These are phyloP conservation scores for Nicotiana noctiflora DNA, from an alignment of 257 asterid genomes.

Conservation along the genomic window DNA sequence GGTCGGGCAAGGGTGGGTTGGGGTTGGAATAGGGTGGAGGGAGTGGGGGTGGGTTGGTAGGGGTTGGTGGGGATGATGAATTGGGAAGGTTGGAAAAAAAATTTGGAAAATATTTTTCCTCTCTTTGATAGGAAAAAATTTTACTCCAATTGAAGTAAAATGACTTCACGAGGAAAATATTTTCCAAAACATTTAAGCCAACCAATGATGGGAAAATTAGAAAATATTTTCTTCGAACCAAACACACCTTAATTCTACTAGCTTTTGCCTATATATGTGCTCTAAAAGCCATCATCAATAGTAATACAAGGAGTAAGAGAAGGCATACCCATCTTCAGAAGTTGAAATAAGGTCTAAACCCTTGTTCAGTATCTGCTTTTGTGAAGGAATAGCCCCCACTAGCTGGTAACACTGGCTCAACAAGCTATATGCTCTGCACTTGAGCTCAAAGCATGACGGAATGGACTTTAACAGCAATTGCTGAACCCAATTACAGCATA, in stretches of 20 bases:
- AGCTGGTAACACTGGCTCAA: slow-evolving; percentile 98
- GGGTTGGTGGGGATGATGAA: too few relatives aligned
- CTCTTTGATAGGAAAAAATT: too few relatives aligned
- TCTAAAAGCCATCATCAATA: neutral
- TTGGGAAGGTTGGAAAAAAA: too few relatives aligned
- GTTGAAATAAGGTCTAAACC: slow-evolving; percentile 77
- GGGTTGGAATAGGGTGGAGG: too few relatives aligned
- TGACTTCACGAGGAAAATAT: too few relatives aligned
- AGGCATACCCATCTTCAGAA: slow-evolving; percentile 85
- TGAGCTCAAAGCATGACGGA: slow-evolving; percentile 96
- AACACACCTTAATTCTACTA: neutral
- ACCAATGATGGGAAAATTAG: too few relatives aligned
- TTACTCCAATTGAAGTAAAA: too few relatives aligned
- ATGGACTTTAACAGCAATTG: slow-evolving; percentile 92
- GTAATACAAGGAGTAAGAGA: neutral
- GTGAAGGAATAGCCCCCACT: slow-evolving; percentile 93
- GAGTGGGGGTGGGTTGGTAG: too few relatives aligned
- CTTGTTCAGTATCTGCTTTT: slow-evolving; percentile 80
- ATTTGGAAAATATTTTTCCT: too few relatives aligned
- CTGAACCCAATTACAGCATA: slow-evolving; percentile 36
- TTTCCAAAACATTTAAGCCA: too few relatives aligned
- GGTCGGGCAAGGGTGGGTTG: too few relatives aligned
- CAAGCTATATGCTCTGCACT: slow-evolving; percentile 90
- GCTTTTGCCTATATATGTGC: neutral
- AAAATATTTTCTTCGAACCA: too few relatives aligned